phyloP scores from a whole-genome alignment of 2,329 filamentous ascomycete genomes.

The Didymella lethalis region DNA sequence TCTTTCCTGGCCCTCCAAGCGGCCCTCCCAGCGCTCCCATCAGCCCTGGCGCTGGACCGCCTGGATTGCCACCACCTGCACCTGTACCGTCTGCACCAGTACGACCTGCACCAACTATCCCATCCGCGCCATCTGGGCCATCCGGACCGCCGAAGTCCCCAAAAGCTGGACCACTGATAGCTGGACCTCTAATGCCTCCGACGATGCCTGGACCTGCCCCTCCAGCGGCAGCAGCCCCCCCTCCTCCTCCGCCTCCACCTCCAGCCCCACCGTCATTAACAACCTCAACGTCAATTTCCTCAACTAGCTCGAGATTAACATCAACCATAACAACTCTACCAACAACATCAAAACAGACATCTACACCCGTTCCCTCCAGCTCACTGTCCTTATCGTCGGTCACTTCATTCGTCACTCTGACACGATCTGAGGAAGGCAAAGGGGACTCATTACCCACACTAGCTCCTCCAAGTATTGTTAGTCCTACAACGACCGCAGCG shows the following conservation, averaged over 20 bases:
- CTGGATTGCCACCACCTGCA: neutral
- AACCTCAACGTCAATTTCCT: neutral
- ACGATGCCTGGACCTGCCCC: neutral
- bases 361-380: neutral
- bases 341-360: neutral
- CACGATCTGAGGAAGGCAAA: conserved; percentile 6
- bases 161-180: neutral
- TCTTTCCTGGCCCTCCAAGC: neutral
- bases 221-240: neutral
- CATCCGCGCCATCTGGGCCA: neutral
- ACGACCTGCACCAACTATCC: neutral
- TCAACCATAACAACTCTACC: neutral
- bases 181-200: neutral
- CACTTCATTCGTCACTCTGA: conserved; percentile 14
- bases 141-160: neutral
- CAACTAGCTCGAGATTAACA: neutral
- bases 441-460: neutral
- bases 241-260: neutral
- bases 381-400: neutral
- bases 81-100: neutral
- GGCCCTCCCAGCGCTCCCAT: no score
- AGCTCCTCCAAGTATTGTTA: neutral
- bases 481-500: neutral
- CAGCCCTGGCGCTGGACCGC: neutral
- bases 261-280: neutral